Evolutionary conservation across 352 stramenopile species (phyloP).

Genomic region (Globisporangium polare): DNA sequence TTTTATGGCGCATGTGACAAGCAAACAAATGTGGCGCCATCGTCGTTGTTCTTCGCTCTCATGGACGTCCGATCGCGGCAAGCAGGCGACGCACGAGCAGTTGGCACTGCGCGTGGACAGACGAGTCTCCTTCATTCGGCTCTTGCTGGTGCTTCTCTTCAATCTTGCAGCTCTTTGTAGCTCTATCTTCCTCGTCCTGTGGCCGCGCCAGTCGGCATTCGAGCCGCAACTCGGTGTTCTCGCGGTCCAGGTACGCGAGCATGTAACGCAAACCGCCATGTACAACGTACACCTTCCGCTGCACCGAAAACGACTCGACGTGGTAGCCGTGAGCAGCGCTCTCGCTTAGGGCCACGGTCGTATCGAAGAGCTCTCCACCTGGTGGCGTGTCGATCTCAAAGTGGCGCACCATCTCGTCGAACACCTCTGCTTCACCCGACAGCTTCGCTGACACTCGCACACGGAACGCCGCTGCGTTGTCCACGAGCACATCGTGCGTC

Average conservation of each 20-base stretch:
- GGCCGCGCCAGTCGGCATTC: constrained; percentile 3
- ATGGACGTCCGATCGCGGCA: not conserved
- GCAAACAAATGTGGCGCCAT: not conserved
- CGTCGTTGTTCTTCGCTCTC: not conserved
- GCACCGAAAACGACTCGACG: not conserved
- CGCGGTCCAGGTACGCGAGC: not conserved
- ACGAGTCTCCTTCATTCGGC: not conserved
- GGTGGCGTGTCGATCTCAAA: constrained; percentile 2
- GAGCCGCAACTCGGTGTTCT: not conserved
- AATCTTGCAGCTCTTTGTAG: too few species aligned
- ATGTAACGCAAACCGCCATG: constrained; percentile 1
- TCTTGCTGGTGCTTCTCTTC: not conserved
- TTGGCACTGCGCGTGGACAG: constrained; percentile 1
- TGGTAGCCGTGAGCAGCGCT: not conserved
- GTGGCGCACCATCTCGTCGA: not conserved
- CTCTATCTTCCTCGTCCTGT: not conserved
- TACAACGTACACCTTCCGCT: not conserved
- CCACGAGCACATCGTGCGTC: constrained; percentile 17
- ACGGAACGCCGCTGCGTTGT: not conserved
- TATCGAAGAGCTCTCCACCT: not conserved
- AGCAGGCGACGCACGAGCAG: constrained; percentile 4
- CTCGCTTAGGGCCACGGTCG: not conserved
- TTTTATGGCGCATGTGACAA: not conserved
- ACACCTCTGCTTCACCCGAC: not conserved
- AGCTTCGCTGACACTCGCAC: constrained; percentile 3